Conservation (phyloP, 176 grass and related monocot species). For the Avena insularis region DNA sequence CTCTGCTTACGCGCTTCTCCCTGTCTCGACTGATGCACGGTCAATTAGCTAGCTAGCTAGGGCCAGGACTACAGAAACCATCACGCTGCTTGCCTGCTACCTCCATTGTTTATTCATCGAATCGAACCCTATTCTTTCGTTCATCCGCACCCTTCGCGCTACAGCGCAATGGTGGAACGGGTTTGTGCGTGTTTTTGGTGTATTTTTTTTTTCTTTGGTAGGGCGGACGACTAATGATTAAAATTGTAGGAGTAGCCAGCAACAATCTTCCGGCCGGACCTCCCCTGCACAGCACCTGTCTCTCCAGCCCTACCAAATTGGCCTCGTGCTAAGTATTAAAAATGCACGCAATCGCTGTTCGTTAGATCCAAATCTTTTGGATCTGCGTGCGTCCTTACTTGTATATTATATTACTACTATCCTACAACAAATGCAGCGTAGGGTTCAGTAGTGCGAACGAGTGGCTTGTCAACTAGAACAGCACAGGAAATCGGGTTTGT, state of each 20-base stretch:
- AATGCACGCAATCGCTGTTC: slow-evolving; percentile 12
- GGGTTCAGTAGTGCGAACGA: slow-evolving; percentile 41
- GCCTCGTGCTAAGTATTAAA: slow-evolving; percentile 32
- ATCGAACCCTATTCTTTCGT: background rate
- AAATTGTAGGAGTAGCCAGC: too few relatives aligned
- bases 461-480: slow-evolving; percentile 36
- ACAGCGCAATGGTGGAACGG: background rate
- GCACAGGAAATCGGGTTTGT: slow-evolving; percentile 32
- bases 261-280: background rate
- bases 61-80: background rate
- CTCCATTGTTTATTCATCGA: background rate
- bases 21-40: background rate
- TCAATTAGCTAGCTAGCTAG: slow-evolving; percentile 13
- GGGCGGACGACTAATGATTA: slow-evolving; percentile 36
- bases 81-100: background rate
- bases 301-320: background rate
- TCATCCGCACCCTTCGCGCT: background rate
- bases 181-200: background rate
- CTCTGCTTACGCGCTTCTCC: slow-evolving; percentile 43
- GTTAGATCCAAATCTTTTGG: slow-evolving; percentile 30
- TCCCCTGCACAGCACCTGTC: background rate
- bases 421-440: too few relatives aligned
- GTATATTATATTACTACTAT: too few relatives aligned
- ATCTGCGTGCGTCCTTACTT: background rate
- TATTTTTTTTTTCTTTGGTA: background rate